A percentile compares a stretch with the other conserved stretches of the same genome.
These are phyloP conservation scores for Berberis thunbergii DNA, from an alignment of 164 flowering plant genomes.

Conservation along the genomic window DNA sequence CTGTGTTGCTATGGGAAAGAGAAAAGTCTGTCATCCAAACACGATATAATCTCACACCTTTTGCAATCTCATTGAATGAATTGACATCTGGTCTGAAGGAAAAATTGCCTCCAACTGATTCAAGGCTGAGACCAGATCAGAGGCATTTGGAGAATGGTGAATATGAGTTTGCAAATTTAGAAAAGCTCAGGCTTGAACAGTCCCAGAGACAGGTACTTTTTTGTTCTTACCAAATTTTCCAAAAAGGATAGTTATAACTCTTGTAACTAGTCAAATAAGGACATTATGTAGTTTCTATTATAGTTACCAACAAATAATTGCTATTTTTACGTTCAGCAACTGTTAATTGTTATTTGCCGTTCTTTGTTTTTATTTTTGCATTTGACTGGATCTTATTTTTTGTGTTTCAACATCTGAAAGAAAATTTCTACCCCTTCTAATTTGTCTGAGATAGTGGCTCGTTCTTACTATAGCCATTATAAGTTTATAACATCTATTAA, in stretches of 20 bases:
- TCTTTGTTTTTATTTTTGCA: too few species aligned
- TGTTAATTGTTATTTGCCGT: too few species aligned
- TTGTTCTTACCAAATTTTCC: not conserved
- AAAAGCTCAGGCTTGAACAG: slow-evolving; percentile 92
- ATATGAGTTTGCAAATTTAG: slow-evolving; percentile 88
- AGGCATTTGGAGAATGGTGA: slow-evolving; percentile 90
- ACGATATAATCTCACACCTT: slow-evolving; percentile 91
- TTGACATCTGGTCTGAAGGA: slow-evolving; percentile 65
- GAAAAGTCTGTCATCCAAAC: slow-evolving; percentile 66
- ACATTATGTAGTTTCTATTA: too few species aligned
- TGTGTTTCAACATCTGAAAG: too few species aligned
- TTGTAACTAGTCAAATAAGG: too few species aligned
- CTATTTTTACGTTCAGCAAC: too few species aligned
- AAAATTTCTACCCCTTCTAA: too few species aligned
- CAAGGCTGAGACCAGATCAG: slow-evolving; percentile 95
- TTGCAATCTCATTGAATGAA: slow-evolving; percentile 91
- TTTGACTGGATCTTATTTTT: too few species aligned
- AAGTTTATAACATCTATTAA: too few species aligned
- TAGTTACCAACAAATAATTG: too few species aligned
- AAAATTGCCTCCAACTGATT: slow-evolving; percentile 89
- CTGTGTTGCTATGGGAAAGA: slow-evolving; percentile 90
- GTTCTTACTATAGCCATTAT: too few species aligned
- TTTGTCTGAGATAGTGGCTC: too few species aligned
- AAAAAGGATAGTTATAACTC: not conserved
- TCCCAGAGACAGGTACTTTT: slow-evolving; percentile 74